Percentiles rank a stretch among this genome's conserved stretches.
Evolutionary conservation across 2,329 filamentous ascomycete species (phyloP).

Genomic region (Calonectria pseudoturangicola): DNA sequence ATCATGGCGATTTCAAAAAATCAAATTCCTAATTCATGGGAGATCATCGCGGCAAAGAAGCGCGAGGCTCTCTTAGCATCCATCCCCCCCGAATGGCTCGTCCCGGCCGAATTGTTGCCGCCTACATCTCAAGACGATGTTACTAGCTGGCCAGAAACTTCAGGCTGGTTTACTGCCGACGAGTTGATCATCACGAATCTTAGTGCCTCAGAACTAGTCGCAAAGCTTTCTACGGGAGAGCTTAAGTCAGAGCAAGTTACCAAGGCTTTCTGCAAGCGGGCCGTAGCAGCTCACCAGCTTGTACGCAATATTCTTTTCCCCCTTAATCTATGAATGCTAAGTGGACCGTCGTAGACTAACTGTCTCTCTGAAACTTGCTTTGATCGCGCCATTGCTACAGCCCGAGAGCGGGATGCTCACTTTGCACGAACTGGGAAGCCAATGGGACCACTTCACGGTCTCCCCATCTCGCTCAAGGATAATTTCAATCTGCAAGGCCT

Average conservation of each 20-base stretch:
- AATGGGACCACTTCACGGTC: slow-evolving; percentile 78
- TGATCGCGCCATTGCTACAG: slow-evolving; percentile 69
- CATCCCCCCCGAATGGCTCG: slow-evolving; percentile 75
- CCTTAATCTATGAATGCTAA: neutral
- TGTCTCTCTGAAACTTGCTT: slow-evolving; percentile 74
- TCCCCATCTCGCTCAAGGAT: slow-evolving; percentile 82
- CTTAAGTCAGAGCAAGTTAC: slow-evolving; percentile 64
- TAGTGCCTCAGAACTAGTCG: slow-evolving; percentile 62
- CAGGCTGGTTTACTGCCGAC: slow-evolving; percentile 74
- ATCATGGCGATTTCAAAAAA: slow-evolving; percentile 37
- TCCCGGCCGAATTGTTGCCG: slow-evolving; percentile 72
- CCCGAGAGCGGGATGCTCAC: slow-evolving; percentile 69
- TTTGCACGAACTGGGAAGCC: slow-evolving; percentile 67
- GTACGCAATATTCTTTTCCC: slow-evolving; percentile 1
- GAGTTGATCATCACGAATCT: slow-evolving; percentile 69
- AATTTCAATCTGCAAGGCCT: slow-evolving; percentile 78
- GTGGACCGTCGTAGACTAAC: slow-evolving; percentile 60
- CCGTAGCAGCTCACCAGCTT: slow-evolving; percentile 73
- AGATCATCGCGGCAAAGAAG: slow-evolving; percentile 44
- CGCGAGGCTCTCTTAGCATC: slow-evolving; percentile 57
- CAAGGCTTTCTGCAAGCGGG: slow-evolving; percentile 73
- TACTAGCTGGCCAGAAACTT: slow-evolving; percentile 71
- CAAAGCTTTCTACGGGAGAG: slow-evolving; percentile 57
- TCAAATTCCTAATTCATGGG: slow-evolving; percentile 40
- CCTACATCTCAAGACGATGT: slow-evolving; percentile 70